Conservation (phyloP, 371 early-diverging fungal species). For the Circinella minor region DNA sequence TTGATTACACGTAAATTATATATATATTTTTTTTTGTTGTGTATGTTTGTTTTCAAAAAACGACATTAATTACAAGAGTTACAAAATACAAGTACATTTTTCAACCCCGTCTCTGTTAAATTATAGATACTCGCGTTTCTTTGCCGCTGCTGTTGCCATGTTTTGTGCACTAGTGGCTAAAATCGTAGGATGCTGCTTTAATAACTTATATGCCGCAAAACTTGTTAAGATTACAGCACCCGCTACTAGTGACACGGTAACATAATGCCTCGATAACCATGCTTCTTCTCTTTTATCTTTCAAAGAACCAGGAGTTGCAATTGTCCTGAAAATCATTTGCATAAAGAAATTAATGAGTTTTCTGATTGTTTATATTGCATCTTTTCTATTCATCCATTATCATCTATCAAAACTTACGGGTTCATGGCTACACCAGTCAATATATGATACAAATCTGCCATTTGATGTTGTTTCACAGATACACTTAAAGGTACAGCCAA, state of each 20-base stretch:
- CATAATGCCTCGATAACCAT: conserved; percentile 45
- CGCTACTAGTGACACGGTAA: conserved; percentile 42
- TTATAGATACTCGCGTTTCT: conserved; percentile 29
- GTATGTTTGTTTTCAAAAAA: too few relatives aligned
- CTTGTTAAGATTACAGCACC: conserved; percentile 48
- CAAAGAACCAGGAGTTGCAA: conserved; percentile 49
- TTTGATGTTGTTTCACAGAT: conserved; percentile 83
- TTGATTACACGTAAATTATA: neutral
- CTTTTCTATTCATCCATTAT: neutral
- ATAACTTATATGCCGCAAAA: conserved; percentile 46
- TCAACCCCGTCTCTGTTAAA: neutral
- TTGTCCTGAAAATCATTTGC: conserved; percentile 24
- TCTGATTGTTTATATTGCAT: neutral
- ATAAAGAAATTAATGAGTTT: neutral
- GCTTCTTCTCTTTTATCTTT: conserved; percentile 45
- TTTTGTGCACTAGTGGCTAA: conserved; percentile 22
- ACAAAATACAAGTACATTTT: conserved; percentile 21
- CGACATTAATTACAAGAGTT: conserved; percentile 16
- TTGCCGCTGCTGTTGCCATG: conserved; percentile 24
- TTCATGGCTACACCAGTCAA: conserved; percentile 88
- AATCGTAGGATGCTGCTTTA: conserved; percentile 38
- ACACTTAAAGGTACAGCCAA: conserved; percentile 88
- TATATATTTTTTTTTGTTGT: too few relatives aligned
- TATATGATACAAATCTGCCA: conserved; percentile 87
- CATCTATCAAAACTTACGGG: conserved; percentile 57